These are phyloP conservation scores for Chalara sp. DNA, from an alignment of 2,329 filamentous ascomycete genomes.

Conservation along the genomic window DNA sequence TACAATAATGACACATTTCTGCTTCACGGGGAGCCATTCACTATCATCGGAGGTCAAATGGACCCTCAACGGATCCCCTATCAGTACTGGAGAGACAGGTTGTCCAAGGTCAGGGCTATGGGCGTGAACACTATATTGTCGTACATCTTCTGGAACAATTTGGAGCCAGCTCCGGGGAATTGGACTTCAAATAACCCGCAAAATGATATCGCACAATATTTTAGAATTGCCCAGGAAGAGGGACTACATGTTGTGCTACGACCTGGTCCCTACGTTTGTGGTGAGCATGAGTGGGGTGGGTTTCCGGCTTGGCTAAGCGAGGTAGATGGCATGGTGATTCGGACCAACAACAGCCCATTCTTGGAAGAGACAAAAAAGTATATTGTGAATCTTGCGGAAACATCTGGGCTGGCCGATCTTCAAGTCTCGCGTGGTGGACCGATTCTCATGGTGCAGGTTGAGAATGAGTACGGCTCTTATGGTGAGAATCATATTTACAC, in stretches of 20 bases:
- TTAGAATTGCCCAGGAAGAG: slow-evolving; percentile 38
- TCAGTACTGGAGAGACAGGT: slow-evolving; percentile 39
- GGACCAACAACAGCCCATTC: slow-evolving; percentile 36
- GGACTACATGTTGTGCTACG: slow-evolving; percentile 41
- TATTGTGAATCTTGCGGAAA: slow-evolving; percentile 31
- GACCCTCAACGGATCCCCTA: slow-evolving; percentile 42
- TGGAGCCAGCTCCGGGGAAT: slow-evolving; percentile 34
- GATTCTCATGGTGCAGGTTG: slow-evolving; percentile 41
- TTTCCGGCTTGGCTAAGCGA: slow-evolving; percentile 35
- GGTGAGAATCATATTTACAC: slow-evolving; percentile 39
- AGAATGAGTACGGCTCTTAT: slow-evolving; percentile 46
- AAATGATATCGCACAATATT: slow-evolving; percentile 43
- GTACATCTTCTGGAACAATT: slow-evolving; percentile 44
- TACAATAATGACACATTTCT: slow-evolving; percentile 34
- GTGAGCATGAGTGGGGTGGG: slow-evolving; percentile 39
- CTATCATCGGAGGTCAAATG: slow-evolving; percentile 43
- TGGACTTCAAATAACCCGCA: slow-evolving; percentile 31
- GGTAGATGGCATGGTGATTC: slow-evolving; percentile 32
- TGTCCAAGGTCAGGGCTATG: slow-evolving; percentile 38
- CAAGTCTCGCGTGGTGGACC: slow-evolving; percentile 39
- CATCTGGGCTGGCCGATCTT: slow-evolving; percentile 35
- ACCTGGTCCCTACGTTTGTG: slow-evolving; percentile 42
- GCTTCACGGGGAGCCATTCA: slow-evolving; percentile 32
- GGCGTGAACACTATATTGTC: slow-evolving; percentile 44
- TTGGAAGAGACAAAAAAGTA: slow-evolving; percentile 38